These are phyloP conservation scores for Tulasnella sp. DNA, from an alignment of 768 basidiomycete genomes.

Conservation along the genomic window DNA sequence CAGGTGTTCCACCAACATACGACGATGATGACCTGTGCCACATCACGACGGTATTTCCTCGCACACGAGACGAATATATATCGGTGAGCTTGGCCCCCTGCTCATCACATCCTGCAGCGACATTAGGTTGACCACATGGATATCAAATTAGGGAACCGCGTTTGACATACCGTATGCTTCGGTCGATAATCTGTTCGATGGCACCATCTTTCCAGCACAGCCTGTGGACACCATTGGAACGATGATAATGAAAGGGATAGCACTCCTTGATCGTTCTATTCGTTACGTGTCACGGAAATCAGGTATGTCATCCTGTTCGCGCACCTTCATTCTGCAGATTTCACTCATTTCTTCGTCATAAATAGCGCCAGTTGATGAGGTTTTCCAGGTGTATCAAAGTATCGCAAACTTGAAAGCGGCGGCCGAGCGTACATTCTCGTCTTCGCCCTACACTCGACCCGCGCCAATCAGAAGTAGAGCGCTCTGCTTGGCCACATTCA, in stretches of 20 bases:
- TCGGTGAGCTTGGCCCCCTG: background rate
- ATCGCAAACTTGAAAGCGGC: background rate
- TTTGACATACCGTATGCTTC: constrained; percentile 15
- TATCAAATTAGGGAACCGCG: background rate
- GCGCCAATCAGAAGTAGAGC: background rate
- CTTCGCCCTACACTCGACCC: background rate
- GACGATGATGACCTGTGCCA: background rate
- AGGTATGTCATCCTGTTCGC: background rate
- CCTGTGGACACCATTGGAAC: background rate
- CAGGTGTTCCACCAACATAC: background rate
- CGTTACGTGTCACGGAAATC: background rate
- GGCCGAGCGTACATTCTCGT: background rate
- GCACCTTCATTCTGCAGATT: background rate
- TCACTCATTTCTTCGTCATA: background rate
- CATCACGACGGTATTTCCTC: constrained; percentile 27
- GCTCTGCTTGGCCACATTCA: constrained; percentile 1
- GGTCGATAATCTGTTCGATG: background rate
- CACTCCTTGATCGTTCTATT: constrained; percentile 8
- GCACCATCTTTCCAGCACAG: background rate
- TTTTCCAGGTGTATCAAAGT: background rate
- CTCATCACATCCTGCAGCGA: background rate
- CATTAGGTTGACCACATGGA: background rate
- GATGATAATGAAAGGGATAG: constrained; percentile 10
- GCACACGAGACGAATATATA: constrained; percentile 28
- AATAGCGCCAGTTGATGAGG: background rate